These are phyloP conservation scores for Penicillium janthinellum DNA, from an alignment of 2,329 filamentous ascomycete species.

Conservation along the genomic window DNA sequence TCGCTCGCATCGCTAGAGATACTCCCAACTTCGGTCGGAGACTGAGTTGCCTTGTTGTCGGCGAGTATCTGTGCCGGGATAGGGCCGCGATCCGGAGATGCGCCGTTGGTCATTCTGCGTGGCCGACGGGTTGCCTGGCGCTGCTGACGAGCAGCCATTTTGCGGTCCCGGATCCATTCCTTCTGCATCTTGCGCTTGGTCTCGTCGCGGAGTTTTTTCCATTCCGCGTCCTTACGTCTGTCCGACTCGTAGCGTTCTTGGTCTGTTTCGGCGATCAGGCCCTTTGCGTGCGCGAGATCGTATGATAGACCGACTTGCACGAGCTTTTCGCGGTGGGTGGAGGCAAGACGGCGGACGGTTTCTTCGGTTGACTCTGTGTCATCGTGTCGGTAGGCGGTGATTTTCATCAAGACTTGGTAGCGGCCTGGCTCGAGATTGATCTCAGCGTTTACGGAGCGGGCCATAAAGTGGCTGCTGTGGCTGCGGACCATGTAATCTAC, in stretches of 20 bases:
- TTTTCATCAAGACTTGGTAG: slow-evolving; percentile 75
- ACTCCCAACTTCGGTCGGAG: slow-evolving; percentile 28
- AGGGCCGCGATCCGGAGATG: slow-evolving; percentile 6
- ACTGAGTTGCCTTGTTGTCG: slow-evolving; percentile 29
- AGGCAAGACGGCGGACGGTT: slow-evolving; percentile 66
- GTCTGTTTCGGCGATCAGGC: slow-evolving; percentile 43
- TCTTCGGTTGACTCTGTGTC: slow-evolving; percentile 63
- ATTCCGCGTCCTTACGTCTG: slow-evolving; percentile 34
- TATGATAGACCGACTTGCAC: slow-evolving; percentile 51
- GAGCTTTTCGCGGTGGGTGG: slow-evolving; percentile 70
- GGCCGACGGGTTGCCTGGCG: slow-evolving; percentile 34
- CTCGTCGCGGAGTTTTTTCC: slow-evolving; percentile 41
- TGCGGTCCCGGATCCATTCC: slow-evolving; percentile 45
- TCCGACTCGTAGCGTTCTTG: slow-evolving; percentile 38
- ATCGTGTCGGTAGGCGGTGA: slow-evolving; percentile 64
- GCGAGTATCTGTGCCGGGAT: slow-evolving; percentile 23
- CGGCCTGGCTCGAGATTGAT: slow-evolving; percentile 72
- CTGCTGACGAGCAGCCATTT: slow-evolving; percentile 35
- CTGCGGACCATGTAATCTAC: slow-evolving; percentile 62
- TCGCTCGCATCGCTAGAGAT: slow-evolving; percentile 24
- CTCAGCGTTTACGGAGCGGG: slow-evolving; percentile 74
- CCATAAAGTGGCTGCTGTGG: slow-evolving; percentile 62
- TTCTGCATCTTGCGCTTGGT: slow-evolving; percentile 44
- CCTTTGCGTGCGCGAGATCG: slow-evolving; percentile 51
- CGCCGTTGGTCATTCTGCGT: slow-evolving; percentile 14